These are phyloP conservation scores for Leishmania major DNA, from an alignment of 208 protist species.

Conservation along the genomic window DNA sequence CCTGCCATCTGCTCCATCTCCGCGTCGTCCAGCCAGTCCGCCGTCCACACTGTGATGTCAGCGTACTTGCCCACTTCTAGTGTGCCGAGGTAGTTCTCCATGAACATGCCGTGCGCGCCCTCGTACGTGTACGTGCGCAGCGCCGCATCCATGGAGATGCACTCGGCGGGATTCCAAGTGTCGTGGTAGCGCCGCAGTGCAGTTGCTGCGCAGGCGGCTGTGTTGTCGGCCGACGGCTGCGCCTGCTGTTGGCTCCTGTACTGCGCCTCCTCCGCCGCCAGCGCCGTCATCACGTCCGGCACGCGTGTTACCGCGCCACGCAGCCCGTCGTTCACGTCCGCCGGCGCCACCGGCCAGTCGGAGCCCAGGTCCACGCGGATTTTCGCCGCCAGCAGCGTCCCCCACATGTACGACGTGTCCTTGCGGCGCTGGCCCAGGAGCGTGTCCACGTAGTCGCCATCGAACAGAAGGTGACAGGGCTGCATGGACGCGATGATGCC, in stretches of 20 bases:
- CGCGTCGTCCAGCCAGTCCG: conserved; percentile 42
- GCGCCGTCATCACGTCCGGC: conserved; percentile 53
- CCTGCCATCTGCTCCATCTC: conserved; percentile 26
- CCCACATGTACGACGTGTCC: conserved; percentile 52
- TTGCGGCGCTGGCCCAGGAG: conserved; percentile 46
- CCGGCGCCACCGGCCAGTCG: conserved; percentile 69
- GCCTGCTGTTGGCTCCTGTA: not conserved
- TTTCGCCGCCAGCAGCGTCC: conserved; percentile 37
- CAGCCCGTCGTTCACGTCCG: conserved; percentile 52
- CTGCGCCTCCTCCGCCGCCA: conserved; percentile 38
- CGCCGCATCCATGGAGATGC: conserved; percentile 57
- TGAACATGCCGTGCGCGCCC: conserved; percentile 57
- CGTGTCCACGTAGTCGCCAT: conserved; percentile 55
- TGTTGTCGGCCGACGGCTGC: not conserved
- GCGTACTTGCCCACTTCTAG: conserved; percentile 66
- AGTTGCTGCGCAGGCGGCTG: not conserved
- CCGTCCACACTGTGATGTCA: conserved; percentile 64
- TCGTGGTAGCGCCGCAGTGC: conserved; percentile 40
- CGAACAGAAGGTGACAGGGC: conserved; percentile 63
- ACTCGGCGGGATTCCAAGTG: conserved; percentile 51
- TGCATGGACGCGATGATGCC: conserved; percentile 79
- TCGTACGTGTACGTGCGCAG: conserved; percentile 63
- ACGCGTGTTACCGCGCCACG: conserved; percentile 60
- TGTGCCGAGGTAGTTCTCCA: conserved; percentile 54
- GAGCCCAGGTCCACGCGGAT: conserved; percentile 56